Evolutionary conservation across 768 basidiomycete genomes (phyloP).

Genomic region (Suillus subaureus): DNA sequence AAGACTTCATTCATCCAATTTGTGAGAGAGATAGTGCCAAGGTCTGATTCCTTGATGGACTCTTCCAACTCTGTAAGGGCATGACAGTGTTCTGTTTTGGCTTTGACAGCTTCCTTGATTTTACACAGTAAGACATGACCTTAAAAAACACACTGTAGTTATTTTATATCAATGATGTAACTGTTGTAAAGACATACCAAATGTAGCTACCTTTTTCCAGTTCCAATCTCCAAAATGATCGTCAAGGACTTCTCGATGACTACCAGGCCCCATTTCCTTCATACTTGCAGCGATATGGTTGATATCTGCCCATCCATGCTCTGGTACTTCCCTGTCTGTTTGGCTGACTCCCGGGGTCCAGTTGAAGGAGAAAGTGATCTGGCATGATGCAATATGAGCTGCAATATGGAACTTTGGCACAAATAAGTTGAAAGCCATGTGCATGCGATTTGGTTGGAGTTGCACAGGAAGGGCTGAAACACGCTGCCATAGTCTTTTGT

Average conservation of each 20-base stretch:
- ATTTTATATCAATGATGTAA: background rate
- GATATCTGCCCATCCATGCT: slow-evolving; percentile 36
- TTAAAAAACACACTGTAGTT: background rate
- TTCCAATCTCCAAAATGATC: slow-evolving; percentile 35
- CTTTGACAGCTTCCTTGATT: slow-evolving; percentile 4
- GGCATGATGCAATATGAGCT: slow-evolving; percentile 21
- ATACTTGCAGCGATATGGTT: slow-evolving; percentile 34
- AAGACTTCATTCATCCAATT: slow-evolving; percentile 23
- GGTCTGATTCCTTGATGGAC: background rate
- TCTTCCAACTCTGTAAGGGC: slow-evolving; percentile 1
- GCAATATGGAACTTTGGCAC: slow-evolving; percentile 32
- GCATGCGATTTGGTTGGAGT: slow-evolving; percentile 1
- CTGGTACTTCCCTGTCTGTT: slow-evolving; percentile 40
- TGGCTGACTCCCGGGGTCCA: slow-evolving; percentile 28
- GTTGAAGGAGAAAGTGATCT: slow-evolving; percentile 29
- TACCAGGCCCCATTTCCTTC: slow-evolving; percentile 36
- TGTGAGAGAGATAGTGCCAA: background rate
- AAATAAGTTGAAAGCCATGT: slow-evolving; percentile 16
- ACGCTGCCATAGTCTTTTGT: slow-evolving; percentile 10
- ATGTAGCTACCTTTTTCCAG: slow-evolving; percentile 32
- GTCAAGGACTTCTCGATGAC: slow-evolving; percentile 37
- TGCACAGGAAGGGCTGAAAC: background rate
- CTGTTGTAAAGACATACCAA: slow-evolving; percentile 23
- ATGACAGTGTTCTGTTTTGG: background rate
- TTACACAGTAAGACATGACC: background rate